These are phyloP conservation scores for Glarea lozoyensis DNA, from an alignment of 495 filamentous ascomycete genomes.

Conservation along the genomic window DNA sequence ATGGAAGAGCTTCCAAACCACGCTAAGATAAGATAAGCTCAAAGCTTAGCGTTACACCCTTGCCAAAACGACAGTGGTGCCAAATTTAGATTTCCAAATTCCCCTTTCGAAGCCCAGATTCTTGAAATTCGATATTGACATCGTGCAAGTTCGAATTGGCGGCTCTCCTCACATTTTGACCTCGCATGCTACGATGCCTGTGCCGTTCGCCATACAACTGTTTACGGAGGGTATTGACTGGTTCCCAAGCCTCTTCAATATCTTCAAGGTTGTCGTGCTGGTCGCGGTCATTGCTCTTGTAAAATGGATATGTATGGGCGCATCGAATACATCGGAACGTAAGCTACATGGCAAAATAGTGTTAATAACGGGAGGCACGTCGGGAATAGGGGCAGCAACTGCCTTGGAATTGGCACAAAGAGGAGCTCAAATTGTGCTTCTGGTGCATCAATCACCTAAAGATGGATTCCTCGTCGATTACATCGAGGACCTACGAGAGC, in stretches of 20 bases:
- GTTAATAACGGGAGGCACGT: slow-evolving; percentile 92
- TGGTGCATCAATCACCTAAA: slow-evolving; percentile 69
- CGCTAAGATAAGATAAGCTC: no score
- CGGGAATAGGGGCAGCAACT: slow-evolving; percentile 77
- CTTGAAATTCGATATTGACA: no score
- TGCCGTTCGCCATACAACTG: slow-evolving; percentile 58
- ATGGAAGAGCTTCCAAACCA: no score
- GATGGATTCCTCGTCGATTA: slow-evolving; percentile 88
- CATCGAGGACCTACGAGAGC: slow-evolving; percentile 75
- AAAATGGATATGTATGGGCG: slow-evolving; percentile 73
- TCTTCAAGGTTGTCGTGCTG: slow-evolving; percentile 51
- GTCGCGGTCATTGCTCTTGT: slow-evolving; percentile 52
- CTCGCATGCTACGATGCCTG: slow-evolving; percentile 76
- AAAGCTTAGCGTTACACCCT: no score
- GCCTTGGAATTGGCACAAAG: slow-evolving; percentile 65
- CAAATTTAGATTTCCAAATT: no score
- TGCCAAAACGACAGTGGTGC: no score
- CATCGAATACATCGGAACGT: slow-evolving; percentile 66
- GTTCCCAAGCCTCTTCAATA: slow-evolving; percentile 26
- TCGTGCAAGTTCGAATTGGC: no score
- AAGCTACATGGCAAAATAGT: slow-evolving; percentile 88
- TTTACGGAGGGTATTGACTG: slow-evolving; percentile 52
- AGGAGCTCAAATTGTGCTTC: slow-evolving; percentile 85
- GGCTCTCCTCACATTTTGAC: no score
- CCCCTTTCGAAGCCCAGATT: no score